These are phyloP conservation scores for Epichloe festucae DNA, from an alignment of 2,329 filamentous ascomycete genomes.

Conservation along the genomic window DNA sequence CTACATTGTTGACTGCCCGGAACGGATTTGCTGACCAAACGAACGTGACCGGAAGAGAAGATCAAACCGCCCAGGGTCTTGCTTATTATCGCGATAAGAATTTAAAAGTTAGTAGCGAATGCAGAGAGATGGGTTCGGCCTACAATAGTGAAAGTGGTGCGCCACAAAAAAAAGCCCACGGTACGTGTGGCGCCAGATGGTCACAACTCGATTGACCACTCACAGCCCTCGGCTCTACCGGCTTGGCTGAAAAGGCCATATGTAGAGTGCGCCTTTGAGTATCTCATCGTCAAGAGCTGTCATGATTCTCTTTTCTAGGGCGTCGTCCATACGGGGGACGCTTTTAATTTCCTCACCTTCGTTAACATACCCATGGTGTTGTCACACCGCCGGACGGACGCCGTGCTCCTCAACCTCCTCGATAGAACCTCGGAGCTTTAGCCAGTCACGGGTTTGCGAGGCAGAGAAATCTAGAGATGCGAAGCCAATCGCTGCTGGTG, in stretches of 20 bases:
- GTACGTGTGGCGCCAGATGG: too few species aligned
- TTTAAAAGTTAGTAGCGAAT: too few species aligned
- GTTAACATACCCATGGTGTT: not conserved
- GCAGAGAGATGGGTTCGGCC: too few species aligned
- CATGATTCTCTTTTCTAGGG: not conserved
- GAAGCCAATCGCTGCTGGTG: too few species aligned
- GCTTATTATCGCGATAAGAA: constrained; percentile 2
- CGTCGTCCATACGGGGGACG: not conserved
- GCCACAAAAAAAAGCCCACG: too few species aligned
- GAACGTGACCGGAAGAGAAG: too few species aligned
- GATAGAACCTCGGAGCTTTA: not conserved
- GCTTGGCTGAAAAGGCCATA: not conserved
- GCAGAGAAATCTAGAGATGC: not conserved
- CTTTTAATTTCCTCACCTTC: not conserved
- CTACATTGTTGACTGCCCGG: too few species aligned
- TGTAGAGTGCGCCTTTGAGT: not conserved
- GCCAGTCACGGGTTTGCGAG: not conserved
- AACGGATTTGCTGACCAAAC: too few species aligned
- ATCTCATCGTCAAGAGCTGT: not conserved
- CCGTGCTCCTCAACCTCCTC: not conserved
- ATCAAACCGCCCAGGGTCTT: not conserved
- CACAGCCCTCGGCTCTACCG: too few species aligned
- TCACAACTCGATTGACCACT: too few species aligned
- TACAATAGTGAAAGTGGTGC: too few species aligned
- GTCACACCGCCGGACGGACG: not conserved